A percentile compares a stretch with the other conserved stretches of the same genome.
phyloP scores from a whole-genome alignment of 164 flowering plant genomes.

The Vitis rotundifolia region DNA sequence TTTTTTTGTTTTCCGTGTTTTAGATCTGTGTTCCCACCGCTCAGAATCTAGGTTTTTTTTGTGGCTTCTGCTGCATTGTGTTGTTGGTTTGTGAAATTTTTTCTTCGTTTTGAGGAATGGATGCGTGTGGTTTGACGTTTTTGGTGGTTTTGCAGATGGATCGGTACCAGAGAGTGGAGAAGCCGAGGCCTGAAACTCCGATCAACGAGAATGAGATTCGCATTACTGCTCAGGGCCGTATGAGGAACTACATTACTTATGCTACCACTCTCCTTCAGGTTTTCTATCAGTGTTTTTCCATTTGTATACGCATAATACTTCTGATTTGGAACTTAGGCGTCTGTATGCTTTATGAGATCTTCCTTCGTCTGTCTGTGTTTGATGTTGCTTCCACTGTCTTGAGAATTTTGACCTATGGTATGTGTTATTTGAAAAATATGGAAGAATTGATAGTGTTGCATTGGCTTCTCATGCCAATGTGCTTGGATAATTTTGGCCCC shows the following conservation, averaged over 20 bases:
- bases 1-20: neutral
- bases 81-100: no score
- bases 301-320: neutral
- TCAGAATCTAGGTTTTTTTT: neutral
- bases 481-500: no score
- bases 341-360: no score
- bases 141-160: constrained; percentile 33
- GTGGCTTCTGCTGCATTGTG: no score
- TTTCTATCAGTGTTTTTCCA: neutral
- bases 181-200: constrained; percentile 43
- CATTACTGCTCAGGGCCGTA: constrained; percentile 52
- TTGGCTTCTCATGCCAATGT: no score
- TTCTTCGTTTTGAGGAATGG: neutral
- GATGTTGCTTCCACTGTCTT: no score
- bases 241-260: constrained; percentile 57
- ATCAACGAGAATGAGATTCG: constrained; percentile 60
- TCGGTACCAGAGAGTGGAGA: constrained; percentile 57
- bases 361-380: no score
- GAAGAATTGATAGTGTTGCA: no score
- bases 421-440: no score
- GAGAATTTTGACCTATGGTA: no score
- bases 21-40: constrained; percentile 5
- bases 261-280: constrained; percentile 58
- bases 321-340: no score
- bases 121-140: neutral